A percentile compares a stretch with the other conserved stretches of the same genome.
Evolutionary conservation across 345 rosid species (phyloP).

Genomic region (Raphanus raphanistrum): DNA sequence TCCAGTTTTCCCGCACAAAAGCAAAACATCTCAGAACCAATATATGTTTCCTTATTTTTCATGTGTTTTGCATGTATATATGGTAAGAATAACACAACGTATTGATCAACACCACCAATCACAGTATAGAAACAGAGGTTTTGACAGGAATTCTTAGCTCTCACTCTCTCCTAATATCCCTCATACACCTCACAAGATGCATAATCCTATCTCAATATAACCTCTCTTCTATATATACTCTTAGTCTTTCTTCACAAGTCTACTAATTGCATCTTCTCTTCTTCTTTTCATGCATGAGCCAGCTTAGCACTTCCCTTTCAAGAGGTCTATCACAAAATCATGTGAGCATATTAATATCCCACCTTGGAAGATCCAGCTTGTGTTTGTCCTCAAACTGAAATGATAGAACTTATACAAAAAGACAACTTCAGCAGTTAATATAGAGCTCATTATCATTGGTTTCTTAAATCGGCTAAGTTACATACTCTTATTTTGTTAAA

Average conservation of each 20-base stretch:
- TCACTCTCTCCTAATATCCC: background rate
- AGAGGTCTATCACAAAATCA: background rate
- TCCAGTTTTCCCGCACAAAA: no score
- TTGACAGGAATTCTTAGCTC: background rate
- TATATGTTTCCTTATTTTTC: background rate
- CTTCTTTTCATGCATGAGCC: background rate
- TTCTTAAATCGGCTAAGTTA: background rate
- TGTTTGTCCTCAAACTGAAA: background rate
- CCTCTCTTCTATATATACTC: background rate
- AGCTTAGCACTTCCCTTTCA: background rate
- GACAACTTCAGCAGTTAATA: background rate
- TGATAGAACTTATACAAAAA: background rate
- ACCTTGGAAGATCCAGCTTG: background rate
- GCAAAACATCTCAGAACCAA: background rate
- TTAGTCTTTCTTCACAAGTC: no score
- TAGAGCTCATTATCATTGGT: background rate
- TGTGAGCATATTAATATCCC: background rate
- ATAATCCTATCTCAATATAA: background rate
- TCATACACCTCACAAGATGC: background rate
- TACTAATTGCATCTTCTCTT: background rate
- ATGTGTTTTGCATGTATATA: no score
- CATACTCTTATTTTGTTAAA: background rate
- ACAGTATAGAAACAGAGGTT: background rate
- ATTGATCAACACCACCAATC: background rate
- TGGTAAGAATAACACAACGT: background rate